Evolutionary conservation across 1,139 yeast species (phyloP), one percentile per base, ranked within the genome.

Genomic region (Schwanniomyces etchellsii): DNA sequence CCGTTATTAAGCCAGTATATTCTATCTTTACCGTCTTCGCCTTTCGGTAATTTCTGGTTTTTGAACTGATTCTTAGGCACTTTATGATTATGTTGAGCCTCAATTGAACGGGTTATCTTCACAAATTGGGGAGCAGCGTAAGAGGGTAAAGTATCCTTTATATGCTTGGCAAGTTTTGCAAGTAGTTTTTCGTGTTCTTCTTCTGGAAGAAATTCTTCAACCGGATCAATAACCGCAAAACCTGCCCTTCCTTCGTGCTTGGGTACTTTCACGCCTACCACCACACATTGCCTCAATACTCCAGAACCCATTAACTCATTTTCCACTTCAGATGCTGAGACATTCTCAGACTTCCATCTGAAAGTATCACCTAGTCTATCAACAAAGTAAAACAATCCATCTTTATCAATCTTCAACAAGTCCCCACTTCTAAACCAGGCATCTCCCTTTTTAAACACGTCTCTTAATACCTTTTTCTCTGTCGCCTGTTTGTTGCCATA

Each of bases 311-410:
- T 60, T 26, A 74, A 52, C 44, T 71, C 75, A 51, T 81, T 84
- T 53, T 89, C 97, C 25, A 91, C 96, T 57, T 91, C 96, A 27
- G 89, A 80, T 6, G 97, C 88, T 20, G 93, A 79, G 21, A 91
- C 96, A 57, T 91, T 89, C 60, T 91, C 98, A 2, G 95, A 83
- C 59, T 88, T 89, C 97, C 97, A 91, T 44, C 98, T 73, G 65
- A 83, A 91, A 0, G 97, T 89, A 52, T 91, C 98, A 24, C 98
- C 98, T 50, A 89, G 63, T 48, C 98, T 67, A 60, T 89, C 98
- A 29, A 86, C 88, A 55, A 91, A 91, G 57, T 82, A 86, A 47
- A 83, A 65, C 44, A 81, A 62, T 1, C 88, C 83, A 42, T 81
- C 73, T 20, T 64, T 64, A 52, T 88, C 96, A 52, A 68, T 62